Conservation (phyloP, 345 rosid genomes). For the Ceriops tagal region DNA sequence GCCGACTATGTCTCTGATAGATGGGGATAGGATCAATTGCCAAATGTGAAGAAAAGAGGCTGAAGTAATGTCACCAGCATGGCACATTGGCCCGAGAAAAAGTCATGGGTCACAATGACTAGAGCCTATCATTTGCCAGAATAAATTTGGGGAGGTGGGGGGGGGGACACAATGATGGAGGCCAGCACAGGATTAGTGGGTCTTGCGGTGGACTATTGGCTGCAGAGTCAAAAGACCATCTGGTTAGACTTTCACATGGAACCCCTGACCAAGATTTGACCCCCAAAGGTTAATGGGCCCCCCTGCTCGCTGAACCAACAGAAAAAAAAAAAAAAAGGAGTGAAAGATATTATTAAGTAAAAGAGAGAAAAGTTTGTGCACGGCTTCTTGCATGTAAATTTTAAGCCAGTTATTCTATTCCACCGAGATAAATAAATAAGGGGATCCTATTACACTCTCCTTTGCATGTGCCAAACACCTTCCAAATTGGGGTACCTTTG, state of each 20-base stretch:
- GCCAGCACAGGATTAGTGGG: background rate
- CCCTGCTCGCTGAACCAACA: background rate
- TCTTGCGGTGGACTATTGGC: background rate
- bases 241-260: conserved; percentile 31
- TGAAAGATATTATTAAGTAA: background rate
- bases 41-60: too few species aligned
- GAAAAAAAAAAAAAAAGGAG: background rate
- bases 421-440: too few species aligned
- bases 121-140: conserved; percentile 5
- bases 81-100: background rate
- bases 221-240: conserved; percentile 18
- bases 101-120: conserved; percentile 20
- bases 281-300: background rate
- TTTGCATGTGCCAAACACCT: too few species aligned
- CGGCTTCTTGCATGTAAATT: too few species aligned
- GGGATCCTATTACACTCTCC: too few species aligned
- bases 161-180: conserved; percentile 16
- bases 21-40: too few species aligned
- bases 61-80: background rate
- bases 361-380: background rate
- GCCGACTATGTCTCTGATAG: too few species aligned
- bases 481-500: background rate
- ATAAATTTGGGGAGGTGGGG: conserved; percentile 1
- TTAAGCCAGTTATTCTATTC: too few species aligned
- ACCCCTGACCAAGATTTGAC: conserved; percentile 25